Percentiles rank a stretch among this genome's conserved stretches.
phyloP scores from a whole-genome alignment of 1,139 yeast species.

The Kodamaea suecica region DNA sequence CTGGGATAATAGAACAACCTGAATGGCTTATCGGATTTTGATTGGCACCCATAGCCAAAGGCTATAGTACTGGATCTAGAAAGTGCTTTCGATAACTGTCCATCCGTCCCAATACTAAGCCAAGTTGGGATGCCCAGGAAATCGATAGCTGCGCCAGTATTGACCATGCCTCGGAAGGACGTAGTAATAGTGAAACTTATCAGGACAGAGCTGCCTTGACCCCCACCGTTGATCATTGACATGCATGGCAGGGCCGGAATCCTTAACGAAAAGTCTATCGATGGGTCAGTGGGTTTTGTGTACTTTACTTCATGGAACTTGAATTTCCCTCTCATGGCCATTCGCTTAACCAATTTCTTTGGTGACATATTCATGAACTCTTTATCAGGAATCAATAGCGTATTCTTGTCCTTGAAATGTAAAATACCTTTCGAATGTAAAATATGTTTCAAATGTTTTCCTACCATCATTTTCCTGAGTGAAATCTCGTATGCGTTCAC shows the following conservation, averaged over 20 bases:
- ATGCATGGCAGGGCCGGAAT: slow-evolving; percentile 23
- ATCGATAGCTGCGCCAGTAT: neutral
- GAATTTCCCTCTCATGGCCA: slow-evolving; percentile 4
- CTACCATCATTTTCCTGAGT: slow-evolving; percentile 2
- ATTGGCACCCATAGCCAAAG: slow-evolving; percentile 2
- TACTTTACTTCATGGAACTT: slow-evolving; percentile 5
- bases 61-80: neutral
- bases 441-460: slow-evolving; percentile 1
- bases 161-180: slow-evolving; percentile 3
- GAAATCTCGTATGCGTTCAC: neutral
- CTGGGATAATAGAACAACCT: slow-evolving; percentile 6
- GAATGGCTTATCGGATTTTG: slow-evolving; percentile 1
- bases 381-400: slow-evolving; percentile 15
- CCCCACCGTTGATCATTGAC: slow-evolving; percentile 8
- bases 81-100: neutral
- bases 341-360: slow-evolving; percentile 1
- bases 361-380: slow-evolving; percentile 1
- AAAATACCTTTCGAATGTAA: slow-evolving; percentile 17
- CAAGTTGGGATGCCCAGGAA: neutral
- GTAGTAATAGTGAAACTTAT: slow-evolving; percentile 6
- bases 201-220: slow-evolving; percentile 15
- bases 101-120: neutral
- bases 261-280: slow-evolving; percentile 2
- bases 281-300: slow-evolving; percentile 1
- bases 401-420: slow-evolving; percentile 20